A percentile compares a stretch with the other conserved stretches of the same genome.
These are phyloP conservation scores for Ceratocystis harringtonii DNA, from an alignment of 2,329 filamentous ascomycete genomes.

Conservation along the genomic window DNA sequence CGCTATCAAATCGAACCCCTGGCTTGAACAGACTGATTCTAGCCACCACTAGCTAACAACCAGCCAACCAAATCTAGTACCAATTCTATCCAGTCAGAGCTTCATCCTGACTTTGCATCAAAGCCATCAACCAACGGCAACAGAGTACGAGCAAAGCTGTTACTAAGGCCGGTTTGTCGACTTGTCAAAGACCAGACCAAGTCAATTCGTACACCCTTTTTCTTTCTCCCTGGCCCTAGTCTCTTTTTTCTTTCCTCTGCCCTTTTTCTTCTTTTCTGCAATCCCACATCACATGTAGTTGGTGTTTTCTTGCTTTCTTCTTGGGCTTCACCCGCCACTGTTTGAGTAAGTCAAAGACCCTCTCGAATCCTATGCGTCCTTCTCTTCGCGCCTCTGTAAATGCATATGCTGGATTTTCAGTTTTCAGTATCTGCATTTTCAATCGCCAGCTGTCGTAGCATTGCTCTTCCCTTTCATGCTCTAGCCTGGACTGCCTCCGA, in stretches of 20 bases:
- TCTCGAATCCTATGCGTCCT: neutral
- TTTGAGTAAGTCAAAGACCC: conserved; percentile 1
- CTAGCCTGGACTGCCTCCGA: too few species aligned
- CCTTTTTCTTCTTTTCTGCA: neutral
- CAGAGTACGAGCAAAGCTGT: neutral
- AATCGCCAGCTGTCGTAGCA: neutral
- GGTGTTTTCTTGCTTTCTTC: neutral
- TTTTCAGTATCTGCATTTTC: neutral
- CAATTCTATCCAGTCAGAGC: neutral
- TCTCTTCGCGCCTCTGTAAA: neutral
- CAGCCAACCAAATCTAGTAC: neutral
- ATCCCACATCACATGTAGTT: neutral
- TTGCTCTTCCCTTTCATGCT: neutral
- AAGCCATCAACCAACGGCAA: neutral
- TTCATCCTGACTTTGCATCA: neutral
- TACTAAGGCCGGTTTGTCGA: neutral
- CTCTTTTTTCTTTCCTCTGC: neutral
- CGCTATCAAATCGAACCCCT: conserved; percentile 1
- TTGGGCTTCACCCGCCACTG: conserved; percentile 3
- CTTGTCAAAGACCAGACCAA: neutral
- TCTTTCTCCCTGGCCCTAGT: neutral
- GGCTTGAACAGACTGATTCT: neutral
- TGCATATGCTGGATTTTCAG: neutral
- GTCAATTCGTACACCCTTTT: neutral
- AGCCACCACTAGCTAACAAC: neutral